Evolutionary conservation across 495 filamentous ascomycete species (phyloP), one percentile per base, ranked within the genome.

Genomic region (Recurvomyces mirabilis): DNA sequence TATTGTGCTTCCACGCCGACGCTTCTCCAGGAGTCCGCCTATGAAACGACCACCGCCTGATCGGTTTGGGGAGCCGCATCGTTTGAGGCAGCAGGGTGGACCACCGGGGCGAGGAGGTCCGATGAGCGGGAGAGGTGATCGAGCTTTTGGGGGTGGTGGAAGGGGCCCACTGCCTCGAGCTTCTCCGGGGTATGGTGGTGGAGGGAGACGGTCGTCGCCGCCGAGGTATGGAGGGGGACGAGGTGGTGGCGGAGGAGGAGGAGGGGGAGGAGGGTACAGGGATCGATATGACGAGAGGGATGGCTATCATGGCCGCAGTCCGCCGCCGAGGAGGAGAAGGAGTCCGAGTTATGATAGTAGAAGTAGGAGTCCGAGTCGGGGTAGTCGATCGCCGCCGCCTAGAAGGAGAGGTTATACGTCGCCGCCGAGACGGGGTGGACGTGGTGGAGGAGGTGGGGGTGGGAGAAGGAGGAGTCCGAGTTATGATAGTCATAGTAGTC

Each of bases 1-100:
- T 41, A 93, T 96, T 51, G 87, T 96, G 19, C 68, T 95, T 19
- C 89, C 89, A 1, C 82, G 86, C 38, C 81, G 84, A 46, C 52
- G 56, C 21, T 65, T 65, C 41, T 59, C 60, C 5, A 59, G 60
- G 36, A 62, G 65, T 33, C 65, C 66, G 14, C 47, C 60, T 17
- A 46, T 57, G 21, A 49, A 38, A 29, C 18, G 48, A 25, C 33
- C 29, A 17, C 38, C 47, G 29, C 42, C 38, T 17, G 32, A 46
- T 36, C 17, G 48, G 21, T 53, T 52, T 21, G 48, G 42, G 19
- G 48, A 43, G 44, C 47, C 49, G 26, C 21, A 31, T 15, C 33
- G 52, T 13, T 43, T 46, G n/a, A 21, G 47, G 5, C 35, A 35
- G 15, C 26, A 15, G 12, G 39, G 32, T 0, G 37, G 20, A 19